Evolutionary conservation across 1,284 basidiomycete genomes (phyloP).

Genomic region (Coriolopsis trogii): DNA sequence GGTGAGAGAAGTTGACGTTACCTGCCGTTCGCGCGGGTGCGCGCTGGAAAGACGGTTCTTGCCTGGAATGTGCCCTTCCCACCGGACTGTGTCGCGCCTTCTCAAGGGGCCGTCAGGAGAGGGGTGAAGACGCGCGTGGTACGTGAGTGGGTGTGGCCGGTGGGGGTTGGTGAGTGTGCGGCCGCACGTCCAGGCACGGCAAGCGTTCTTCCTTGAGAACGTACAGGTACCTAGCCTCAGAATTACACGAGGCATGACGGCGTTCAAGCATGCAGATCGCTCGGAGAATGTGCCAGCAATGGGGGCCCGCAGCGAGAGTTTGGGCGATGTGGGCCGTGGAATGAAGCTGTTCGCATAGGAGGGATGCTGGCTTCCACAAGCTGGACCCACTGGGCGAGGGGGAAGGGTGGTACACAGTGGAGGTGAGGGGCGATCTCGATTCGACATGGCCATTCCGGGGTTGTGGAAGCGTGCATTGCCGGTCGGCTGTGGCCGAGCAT

Average conservation of each 20-base stretch:
- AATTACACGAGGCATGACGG: conserved; percentile 4
- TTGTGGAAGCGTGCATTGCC: conserved; percentile 9
- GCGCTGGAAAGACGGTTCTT: neutral
- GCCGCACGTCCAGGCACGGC: conserved; percentile 2
- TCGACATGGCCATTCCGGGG: neutral
- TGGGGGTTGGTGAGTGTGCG: neutral
- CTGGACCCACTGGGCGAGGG: conserved; percentile 13
- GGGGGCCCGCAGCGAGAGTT: neutral
- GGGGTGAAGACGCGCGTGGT: too few species aligned
- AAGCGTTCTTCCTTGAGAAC: conserved; percentile 4
- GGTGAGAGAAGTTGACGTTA: too few species aligned
- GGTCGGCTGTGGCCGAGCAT: conserved; percentile 3
- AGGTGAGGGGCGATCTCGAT: too few species aligned
- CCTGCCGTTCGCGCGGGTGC: neutral
- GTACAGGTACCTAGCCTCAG: neutral
- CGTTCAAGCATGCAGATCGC: too few species aligned
- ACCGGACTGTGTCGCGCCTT: neutral
- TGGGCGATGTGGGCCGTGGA: neutral
- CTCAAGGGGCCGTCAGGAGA: too few species aligned
- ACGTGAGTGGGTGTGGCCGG: too few species aligned
- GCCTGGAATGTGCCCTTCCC: neutral
- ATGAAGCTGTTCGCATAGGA: neutral
- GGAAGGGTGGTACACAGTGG: too few species aligned
- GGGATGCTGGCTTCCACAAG: neutral
- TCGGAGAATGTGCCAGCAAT: neutral